phyloP scores from a whole-genome alignment of 352 stramenopile genomes.

The Phytophthora fragariaefolia region DNA sequence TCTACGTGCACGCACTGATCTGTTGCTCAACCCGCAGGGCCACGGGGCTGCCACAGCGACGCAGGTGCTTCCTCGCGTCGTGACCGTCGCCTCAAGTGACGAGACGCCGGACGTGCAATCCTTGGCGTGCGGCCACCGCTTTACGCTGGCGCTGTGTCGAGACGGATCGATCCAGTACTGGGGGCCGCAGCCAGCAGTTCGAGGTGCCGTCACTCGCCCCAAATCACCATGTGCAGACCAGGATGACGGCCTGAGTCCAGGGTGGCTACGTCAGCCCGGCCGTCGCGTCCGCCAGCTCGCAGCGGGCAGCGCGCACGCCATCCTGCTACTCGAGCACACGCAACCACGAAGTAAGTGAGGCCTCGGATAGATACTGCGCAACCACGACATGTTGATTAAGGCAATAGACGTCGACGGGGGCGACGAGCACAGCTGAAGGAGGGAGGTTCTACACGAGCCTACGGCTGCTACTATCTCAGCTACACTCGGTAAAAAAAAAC shows the following conservation, averaged over 20 bases:
- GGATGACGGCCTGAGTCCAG: slow-evolving; percentile 9
- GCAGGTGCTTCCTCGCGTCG: slow-evolving; percentile 56
- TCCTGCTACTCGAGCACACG: slow-evolving; percentile 33
- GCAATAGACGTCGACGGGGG: slow-evolving; percentile 33
- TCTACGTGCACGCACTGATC: slow-evolving; percentile 12
- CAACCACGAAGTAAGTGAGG: slow-evolving; percentile 1
- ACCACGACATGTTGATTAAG: slow-evolving; percentile 42
- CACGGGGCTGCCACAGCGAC: slow-evolving; percentile 24
- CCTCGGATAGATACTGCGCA: slow-evolving; percentile 16
- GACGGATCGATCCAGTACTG: slow-evolving; percentile 63
- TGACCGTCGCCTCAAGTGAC: slow-evolving; percentile 41
- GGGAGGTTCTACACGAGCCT: slow-evolving; percentile 24
- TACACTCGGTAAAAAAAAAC: slow-evolving; percentile 22
- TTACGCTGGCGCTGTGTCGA: slow-evolving; percentile 53
- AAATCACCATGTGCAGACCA: slow-evolving; percentile 10
- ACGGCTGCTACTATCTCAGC: slow-evolving; percentile 27
- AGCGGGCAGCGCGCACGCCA: slow-evolving; percentile 34
- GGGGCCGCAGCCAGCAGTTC: slow-evolving; percentile 35
- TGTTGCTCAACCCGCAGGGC: too few relatives aligned
- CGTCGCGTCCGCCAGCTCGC: slow-evolving; percentile 23
- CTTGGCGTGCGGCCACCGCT: slow-evolving; percentile 58
- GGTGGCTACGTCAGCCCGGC: slow-evolving; percentile 15
- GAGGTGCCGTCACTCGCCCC: background rate
- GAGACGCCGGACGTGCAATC: slow-evolving; percentile 35
- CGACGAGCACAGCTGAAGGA: slow-evolving; percentile 17